Base-by-base conservation (phyloP, 2,329 filamentous ascomycete genomes). In the Aspergillus phoenicis region DNA sequence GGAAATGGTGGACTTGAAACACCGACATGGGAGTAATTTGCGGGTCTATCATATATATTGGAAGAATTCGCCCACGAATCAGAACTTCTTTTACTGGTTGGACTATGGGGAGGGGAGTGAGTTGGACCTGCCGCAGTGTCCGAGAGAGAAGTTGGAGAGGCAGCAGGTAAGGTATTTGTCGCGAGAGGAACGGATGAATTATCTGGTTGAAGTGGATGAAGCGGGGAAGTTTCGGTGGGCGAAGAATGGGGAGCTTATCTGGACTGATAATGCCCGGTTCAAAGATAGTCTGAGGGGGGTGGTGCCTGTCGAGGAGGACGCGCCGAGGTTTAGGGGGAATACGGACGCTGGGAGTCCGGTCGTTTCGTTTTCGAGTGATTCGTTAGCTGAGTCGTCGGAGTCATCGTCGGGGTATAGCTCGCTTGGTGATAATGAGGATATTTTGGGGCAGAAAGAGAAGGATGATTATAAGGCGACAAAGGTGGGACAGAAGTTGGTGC, bases 41-140 rank as follows among this genome's bases (percentile, higher is more conserved):
- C 83, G 90, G 33, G 84, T 86, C 33, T 97, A 97, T 68, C 93
- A 97, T 70, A 85, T 87, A 61, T 87, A 90, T 65, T 97, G 93
- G 93, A 92, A 92, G 74, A 86, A 84, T 62, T 81, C 86, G 1
- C 82, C 90, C 28, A 94, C 91, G 0, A 85, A 87, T 4, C 89
- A 97, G 73, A 96, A 95, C 72, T 97, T 93, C 82, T 97, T 97
- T 75, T 94, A 93, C 77, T 97, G 93, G 93, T 82, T 97, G 1
- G 93, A 97, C 72, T 83, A 90, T 61, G 93, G 93, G 5, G 88
- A 89, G 52, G 93, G 93, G 0, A 87, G 81, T 66, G 75, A 84
- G 41, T 73, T 95, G 47, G 89, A 94, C 64, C 79, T 94, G 11
- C 84, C 87, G 3, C 83, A 85, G 0, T 92, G 92, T 64, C 88